phyloP scores from a whole-genome alignment of 768 basidiomycete species.

The Boletus pseudo-olivaceus region DNA sequence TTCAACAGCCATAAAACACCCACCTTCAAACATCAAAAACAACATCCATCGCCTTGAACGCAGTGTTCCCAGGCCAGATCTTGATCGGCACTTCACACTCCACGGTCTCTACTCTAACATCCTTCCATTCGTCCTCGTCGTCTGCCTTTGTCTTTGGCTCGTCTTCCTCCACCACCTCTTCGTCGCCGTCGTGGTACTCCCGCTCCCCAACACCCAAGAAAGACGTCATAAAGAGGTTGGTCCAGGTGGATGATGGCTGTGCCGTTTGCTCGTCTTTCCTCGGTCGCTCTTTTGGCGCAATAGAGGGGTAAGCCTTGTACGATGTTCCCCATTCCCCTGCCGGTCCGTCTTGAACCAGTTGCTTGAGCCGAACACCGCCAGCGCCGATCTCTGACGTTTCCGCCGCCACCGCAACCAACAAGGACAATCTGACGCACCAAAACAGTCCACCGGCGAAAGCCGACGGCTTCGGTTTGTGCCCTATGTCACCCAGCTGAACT shows the following conservation, averaged over 20 bases:
- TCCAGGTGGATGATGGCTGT: slow-evolving; percentile 28
- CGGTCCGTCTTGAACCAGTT: slow-evolving; percentile 53
- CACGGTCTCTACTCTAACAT: slow-evolving; percentile 77
- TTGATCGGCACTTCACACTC: slow-evolving; percentile 91
- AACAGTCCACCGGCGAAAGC: slow-evolving; percentile 66
- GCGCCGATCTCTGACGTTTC: slow-evolving; percentile 43
- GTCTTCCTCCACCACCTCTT: slow-evolving; percentile 29
- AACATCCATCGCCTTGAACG: slow-evolving; percentile 74
- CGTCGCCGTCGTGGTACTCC: slow-evolving; percentile 57
- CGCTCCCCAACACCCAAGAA: slow-evolving; percentile 40
- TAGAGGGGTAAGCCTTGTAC: slow-evolving; percentile 54
- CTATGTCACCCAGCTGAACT: slow-evolving; percentile 46
- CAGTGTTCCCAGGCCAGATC: slow-evolving; percentile 88
- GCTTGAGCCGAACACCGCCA: slow-evolving; percentile 52
- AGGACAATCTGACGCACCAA: slow-evolving; percentile 84
- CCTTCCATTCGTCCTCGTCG: slow-evolving; percentile 60
- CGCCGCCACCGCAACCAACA: slow-evolving; percentile 74
- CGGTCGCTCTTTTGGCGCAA: slow-evolving; percentile 57
- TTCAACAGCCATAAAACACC: neutral
- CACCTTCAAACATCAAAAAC: slow-evolving; percentile 63
- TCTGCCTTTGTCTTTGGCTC: slow-evolving; percentile 43
- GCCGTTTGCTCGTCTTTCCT: neutral
- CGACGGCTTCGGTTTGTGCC: slow-evolving; percentile 12
- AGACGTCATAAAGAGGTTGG: slow-evolving; percentile 40
- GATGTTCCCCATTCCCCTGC: slow-evolving; percentile 70